Conservation (phyloP, 177 flowering plant species). For the Vitis hybrid region DNA sequence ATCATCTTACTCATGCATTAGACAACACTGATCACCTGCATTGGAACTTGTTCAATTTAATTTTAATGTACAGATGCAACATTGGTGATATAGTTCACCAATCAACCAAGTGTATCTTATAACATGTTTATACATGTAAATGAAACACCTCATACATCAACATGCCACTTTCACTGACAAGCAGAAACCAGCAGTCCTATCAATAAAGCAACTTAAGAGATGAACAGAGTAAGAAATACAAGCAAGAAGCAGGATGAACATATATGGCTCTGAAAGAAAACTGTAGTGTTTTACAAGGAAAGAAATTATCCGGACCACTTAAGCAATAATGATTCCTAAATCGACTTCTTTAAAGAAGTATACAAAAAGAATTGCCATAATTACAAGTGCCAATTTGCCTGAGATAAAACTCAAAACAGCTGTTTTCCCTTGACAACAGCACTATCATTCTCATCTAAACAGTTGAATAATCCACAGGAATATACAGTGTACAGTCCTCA, state of each 20-base stretch:
- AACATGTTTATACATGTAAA: neutral
- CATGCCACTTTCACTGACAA: neutral
- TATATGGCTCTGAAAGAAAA: conserved; percentile 6
- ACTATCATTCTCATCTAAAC: conserved; percentile 24
- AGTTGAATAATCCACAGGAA: conserved; percentile 26
- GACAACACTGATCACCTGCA: neutral
- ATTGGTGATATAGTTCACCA: neutral
- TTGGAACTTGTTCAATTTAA: neutral
- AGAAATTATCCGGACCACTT: conserved; percentile 22
- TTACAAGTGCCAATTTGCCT: conserved; percentile 35
- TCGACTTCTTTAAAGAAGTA: conserved; percentile 25
- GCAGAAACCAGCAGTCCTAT: neutral
- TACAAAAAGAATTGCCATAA: conserved; percentile 45
- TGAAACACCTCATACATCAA: neutral
- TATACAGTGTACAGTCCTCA: conserved; percentile 34
- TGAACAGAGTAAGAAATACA: neutral
- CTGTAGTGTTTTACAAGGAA: conserved; percentile 21
- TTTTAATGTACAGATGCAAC: neutral
- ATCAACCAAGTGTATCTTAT: neutral
- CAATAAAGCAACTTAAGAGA: neutral
- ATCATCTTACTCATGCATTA: no score
- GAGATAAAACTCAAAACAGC: conserved; percentile 26
- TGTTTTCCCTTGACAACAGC: conserved; percentile 19
- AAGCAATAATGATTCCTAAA: conserved; percentile 20
- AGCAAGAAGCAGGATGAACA: neutral